Evolutionary conservation across 345 rosid species (phyloP).

Genomic region (Syzygium jambos): DNA sequence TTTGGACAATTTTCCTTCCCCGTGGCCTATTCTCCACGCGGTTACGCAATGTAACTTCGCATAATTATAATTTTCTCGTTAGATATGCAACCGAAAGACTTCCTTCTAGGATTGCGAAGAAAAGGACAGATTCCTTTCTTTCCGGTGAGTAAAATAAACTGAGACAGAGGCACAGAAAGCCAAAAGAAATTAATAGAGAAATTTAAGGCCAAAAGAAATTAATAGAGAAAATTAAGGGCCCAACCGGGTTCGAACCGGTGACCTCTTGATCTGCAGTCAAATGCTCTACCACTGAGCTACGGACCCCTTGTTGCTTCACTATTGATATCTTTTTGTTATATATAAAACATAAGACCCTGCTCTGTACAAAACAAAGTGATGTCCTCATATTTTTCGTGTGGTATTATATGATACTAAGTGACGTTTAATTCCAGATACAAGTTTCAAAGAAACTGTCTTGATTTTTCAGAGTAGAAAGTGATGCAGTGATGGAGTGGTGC

Average conservation of each 20-base stretch:
- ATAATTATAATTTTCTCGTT: too few relatives aligned
- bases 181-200: too few relatives aligned
- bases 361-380: rapidly evolving
- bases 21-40: too few relatives aligned
- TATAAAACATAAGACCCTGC: rapidly evolving
- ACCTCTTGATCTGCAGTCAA: slow-evolving; percentile 83
- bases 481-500: background rate
- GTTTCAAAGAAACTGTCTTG: background rate
- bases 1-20: too few relatives aligned
- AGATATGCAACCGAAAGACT: background rate
- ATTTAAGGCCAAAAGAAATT: too few relatives aligned
- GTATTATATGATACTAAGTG: background rate
- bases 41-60: too few relatives aligned
- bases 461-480: background rate
- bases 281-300: slow-evolving; percentile 91
- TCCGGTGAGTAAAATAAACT: too few relatives aligned
- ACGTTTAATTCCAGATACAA: background rate
- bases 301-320: slow-evolving; percentile 11
- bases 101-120: too few relatives aligned
- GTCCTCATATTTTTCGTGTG: background rate
- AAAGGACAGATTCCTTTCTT: background rate
- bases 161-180: too few relatives aligned
- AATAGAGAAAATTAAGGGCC: slow-evolving; percentile 9
- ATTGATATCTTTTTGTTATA: rapidly evolving
- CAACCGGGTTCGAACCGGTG: slow-evolving; percentile 46